phyloP scores from a whole-genome alignment of 805 yeast species.

The Candida silvicultrix region DNA sequence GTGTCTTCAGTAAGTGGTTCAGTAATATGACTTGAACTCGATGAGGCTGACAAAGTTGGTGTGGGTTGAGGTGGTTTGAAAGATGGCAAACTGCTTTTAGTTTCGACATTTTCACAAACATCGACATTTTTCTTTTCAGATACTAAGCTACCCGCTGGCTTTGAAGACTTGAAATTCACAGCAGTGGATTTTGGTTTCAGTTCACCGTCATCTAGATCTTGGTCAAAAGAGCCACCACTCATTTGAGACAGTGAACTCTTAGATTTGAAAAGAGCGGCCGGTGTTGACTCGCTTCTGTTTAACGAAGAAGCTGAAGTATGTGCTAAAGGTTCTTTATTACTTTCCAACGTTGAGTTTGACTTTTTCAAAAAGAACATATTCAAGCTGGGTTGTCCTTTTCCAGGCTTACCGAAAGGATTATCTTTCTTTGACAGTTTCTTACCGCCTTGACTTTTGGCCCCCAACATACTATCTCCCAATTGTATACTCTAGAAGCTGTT shows the following conservation, averaged over 20 bases:
- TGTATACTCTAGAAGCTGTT: no score
- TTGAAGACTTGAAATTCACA: slow-evolving; percentile 9
- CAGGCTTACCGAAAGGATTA: not conserved
- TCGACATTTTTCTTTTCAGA: not conserved
- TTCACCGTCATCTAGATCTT: slow-evolving; percentile 1
- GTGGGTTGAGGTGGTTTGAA: not conserved
- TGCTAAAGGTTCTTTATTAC: not conserved
- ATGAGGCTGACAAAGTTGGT: not conserved
- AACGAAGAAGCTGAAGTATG: not conserved
- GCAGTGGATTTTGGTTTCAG: slow-evolving; percentile 1
- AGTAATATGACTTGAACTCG: not conserved
- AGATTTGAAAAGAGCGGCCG: not conserved
- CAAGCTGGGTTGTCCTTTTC: not conserved
- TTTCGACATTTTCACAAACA: not conserved
- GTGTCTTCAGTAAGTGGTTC: not conserved
- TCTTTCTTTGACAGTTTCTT: not conserved
- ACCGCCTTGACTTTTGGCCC: not conserved
- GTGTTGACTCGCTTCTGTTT: not conserved
- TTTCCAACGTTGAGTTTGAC: not conserved
- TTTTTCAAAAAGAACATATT: not conserved
- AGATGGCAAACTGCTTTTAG: not conserved
- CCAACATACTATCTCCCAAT: not conserved
- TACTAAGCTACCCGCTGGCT: slow-evolving; percentile 5
- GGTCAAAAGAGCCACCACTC: slow-evolving; percentile 1
- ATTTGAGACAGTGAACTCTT: not conserved